Evolutionary conservation across 192 early-diverging fungal genomes (phyloP).

Genomic region (Coemansia reversa): DNA sequence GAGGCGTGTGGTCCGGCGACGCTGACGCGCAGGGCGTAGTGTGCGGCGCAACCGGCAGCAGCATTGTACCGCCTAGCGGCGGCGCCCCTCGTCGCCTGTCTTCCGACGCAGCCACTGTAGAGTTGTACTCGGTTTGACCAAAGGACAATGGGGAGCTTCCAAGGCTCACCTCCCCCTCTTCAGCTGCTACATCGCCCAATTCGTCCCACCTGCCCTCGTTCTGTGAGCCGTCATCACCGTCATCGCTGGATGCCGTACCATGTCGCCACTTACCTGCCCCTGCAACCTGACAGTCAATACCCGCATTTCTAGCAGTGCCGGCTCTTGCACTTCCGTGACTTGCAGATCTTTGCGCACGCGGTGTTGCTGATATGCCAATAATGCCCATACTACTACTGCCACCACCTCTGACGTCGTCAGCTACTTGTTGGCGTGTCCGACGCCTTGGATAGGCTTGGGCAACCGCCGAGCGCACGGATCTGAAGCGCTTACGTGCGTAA

Average conservation of each 20-base stretch:
- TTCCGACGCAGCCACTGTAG: background rate
- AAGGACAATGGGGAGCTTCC: background rate
- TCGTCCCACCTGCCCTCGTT: constrained; percentile 6
- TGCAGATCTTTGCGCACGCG: constrained; percentile 34
- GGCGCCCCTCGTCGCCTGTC: constrained; percentile 4
- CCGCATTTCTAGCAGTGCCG: background rate
- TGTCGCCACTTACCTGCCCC: constrained; percentile 41
- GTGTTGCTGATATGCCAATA: constrained; percentile 10
- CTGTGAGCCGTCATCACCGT: background rate
- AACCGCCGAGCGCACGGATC: constrained; percentile 44
- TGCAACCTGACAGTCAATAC: background rate
- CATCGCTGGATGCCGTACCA: background rate
- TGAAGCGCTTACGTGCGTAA: constrained; percentile 45
- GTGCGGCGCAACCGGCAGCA: constrained; percentile 22
- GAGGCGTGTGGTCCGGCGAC: constrained; percentile 38
- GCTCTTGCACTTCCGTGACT: constrained; percentile 26
- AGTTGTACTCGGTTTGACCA: background rate
- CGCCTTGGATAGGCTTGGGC: constrained; percentile 37
- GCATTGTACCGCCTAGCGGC: constrained; percentile 6
- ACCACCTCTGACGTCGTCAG: background rate
- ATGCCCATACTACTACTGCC: background rate
- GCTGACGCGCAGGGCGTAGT: constrained; percentile 41
- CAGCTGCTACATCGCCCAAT: background rate
- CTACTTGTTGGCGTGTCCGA: constrained; percentile 8
- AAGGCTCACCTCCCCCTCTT: background rate